Evolutionary conservation across 345 rosid genomes (phyloP).

Genomic region (Toxicodendron radicans): DNA sequence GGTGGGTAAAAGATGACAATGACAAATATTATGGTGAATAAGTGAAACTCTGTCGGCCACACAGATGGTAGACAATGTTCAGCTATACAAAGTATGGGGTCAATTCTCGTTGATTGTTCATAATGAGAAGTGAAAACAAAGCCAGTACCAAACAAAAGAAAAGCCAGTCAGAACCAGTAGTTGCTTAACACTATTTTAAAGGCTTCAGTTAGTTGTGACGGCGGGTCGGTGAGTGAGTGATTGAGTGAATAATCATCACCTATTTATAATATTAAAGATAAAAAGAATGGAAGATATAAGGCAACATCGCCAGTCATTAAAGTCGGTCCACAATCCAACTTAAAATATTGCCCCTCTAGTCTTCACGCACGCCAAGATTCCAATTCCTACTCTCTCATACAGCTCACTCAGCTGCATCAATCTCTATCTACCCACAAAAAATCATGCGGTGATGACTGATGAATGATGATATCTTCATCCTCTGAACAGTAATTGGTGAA

Average conservation of each 20-base stretch:
- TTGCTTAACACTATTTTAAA: background rate
- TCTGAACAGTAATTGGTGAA: background rate
- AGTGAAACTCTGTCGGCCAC: too few relatives aligned
- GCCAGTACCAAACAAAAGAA: too few relatives aligned
- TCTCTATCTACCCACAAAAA: background rate
- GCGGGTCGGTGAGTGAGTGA: background rate
- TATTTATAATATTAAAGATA: background rate
- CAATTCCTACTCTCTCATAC: background rate
- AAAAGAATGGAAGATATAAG: constrained; percentile 1
- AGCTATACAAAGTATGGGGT: too few relatives aligned
- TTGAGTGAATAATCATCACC: background rate
- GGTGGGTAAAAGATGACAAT: too few relatives aligned
- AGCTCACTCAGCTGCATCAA: background rate
- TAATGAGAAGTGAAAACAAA: too few relatives aligned
- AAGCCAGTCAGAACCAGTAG: background rate
- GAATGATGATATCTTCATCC: background rate
- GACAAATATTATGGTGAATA: too few relatives aligned
- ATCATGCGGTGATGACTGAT: too few relatives aligned
- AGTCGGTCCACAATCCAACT: background rate
- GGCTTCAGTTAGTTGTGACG: background rate
- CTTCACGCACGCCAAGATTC: background rate
- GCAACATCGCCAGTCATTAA: background rate
- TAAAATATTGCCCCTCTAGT: background rate
- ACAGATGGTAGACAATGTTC: too few relatives aligned
- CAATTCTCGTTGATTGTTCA: too few relatives aligned